A percentile compares a stretch with the other conserved stretches of the same genome.
phyloP scores from a whole-genome alignment of 129 eudicot species.

The Sambucus nigra region DNA sequence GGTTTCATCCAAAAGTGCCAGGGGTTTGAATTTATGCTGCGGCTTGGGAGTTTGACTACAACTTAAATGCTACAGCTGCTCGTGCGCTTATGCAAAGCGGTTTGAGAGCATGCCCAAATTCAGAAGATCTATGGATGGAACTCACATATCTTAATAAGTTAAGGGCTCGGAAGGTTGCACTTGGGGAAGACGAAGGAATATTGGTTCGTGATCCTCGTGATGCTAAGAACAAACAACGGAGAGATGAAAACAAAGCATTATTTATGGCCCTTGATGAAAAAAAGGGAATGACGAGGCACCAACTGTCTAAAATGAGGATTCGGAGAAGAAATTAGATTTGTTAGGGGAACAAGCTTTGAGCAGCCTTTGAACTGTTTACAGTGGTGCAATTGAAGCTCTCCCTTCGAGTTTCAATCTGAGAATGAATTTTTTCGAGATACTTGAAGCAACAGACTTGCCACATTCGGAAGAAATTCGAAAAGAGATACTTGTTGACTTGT shows the following conservation, averaged over 20 bases:
- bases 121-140: slow-evolving; percentile 90
- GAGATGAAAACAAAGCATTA: slow-evolving; percentile 74
- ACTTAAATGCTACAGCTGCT: slow-evolving; percentile 67
- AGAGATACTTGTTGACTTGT: slow-evolving; percentile 70
- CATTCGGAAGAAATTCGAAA: slow-evolving; percentile 58
- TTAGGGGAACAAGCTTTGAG: slow-evolving; percentile 54
- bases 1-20: slow-evolving; percentile 91
- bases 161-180: slow-evolving; percentile 64
- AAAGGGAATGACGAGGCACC: slow-evolving; percentile 25
- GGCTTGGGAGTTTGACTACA: slow-evolving; percentile 80
- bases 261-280: slow-evolving; percentile 55
- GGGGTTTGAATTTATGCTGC: slow-evolving; percentile 97
- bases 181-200: slow-evolving; percentile 63
- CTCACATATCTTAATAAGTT: slow-evolving; percentile 87
- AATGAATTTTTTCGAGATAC: slow-evolving; percentile 52
- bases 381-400: slow-evolving; percentile 67
- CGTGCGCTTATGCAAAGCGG: slow-evolving; percentile 90
- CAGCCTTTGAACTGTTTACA: slow-evolving; percentile 53
- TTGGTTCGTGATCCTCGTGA: slow-evolving; percentile 30
- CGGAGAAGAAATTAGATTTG: slow-evolving; percentile 42
- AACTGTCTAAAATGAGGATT: slow-evolving; percentile 27
- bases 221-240: slow-evolving; percentile 62
- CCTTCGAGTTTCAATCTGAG: slow-evolving; percentile 64
- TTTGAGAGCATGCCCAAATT: slow-evolving; percentile 74
- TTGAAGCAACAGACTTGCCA: slow-evolving; percentile 51